Evolutionary conservation across 345 rosid species (phyloP), one percentile per base, ranked within the genome.

Genomic region (Hevea brasiliensis): DNA sequence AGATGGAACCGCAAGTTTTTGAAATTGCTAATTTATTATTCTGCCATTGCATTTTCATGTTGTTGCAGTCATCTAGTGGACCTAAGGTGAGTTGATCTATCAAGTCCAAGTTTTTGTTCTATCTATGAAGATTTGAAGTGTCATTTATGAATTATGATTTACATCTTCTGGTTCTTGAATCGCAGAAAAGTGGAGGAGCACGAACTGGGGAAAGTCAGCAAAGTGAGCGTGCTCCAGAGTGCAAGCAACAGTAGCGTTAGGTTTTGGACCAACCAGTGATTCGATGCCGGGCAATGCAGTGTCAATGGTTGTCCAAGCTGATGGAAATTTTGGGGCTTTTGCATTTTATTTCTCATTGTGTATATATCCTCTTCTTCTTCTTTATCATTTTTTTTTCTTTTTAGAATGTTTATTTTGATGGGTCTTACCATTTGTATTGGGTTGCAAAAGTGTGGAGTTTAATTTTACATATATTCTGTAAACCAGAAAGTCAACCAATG

Each of bases 31-130:
- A 56, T 53, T 0, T 29, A 37, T 27, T 62, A 4, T 62, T 41
- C 48, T 29, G 3, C 2, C 8, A 7, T n/a, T 37, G 18, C 44
- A 29, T 67, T 51, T 35, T 17, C 27, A 50, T 20, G 7, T 51
- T 29, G 0, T 5, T 11, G 14, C 45, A 20, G 10, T 53, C 29
- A 32, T 53, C 72, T 68, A 32, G 23, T 20, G 48, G 54, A 65
- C 18, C 69, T 65, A 45, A 65, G 69, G 55, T 45, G 37, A 26
- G 55, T 47, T 65, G 9, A 47, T 65, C 8, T 24, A 44, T 54
- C 68, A 44, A 21, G 26, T 21, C 37, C 7, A 21, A 14, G 2
- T 21, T 0, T 66, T 3, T 47, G 70, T 7, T 27, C 70, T 27
- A 27, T 27, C 6, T 26, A 15, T 29, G 18, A 27, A 27, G 27